Evolutionary conservation across 441 rosid species (phyloP), one percentile per base, ranked within the genome.

Genomic region (Gossypium trilobum): DNA sequence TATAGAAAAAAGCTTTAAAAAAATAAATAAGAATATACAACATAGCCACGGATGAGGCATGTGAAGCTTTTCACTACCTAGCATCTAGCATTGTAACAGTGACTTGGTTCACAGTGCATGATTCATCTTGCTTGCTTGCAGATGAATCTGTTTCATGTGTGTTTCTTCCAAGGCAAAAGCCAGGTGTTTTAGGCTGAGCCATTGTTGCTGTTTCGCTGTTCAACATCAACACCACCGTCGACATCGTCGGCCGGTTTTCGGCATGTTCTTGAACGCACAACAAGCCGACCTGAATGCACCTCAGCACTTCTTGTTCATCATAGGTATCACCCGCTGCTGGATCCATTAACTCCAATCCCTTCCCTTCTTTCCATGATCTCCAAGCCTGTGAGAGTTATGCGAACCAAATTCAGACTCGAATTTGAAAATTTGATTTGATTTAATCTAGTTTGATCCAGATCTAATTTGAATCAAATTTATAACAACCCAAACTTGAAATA

Each of bases 281-380:
- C 1, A 91, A 85, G 0, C 96, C 97, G 5, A 90, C 91, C 14
- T 92, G 89, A 46, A 88, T 78, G 79, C 96, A 93, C 81, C 93
- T 87, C 57, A 86, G 17, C 5, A 86, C 87, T 82, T 93, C 94
- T 50, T 75, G 57, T 29, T 66, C 66, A 0, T 77, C 54, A 68
- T 82, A 85, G 14, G 84, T 62, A 39, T 71, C 78, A 1, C 71
- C 80, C 11, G 76, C 66, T 27, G 81, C 64, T 2, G 82, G 5
- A 56, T 91, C 97, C 16, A 85, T 13, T 1, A 83, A 25, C 25
- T 86, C 95, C 77, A 82, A 6, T 14, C 79, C 87, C 10, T 84
- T 85, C 39, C 87, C 88, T 64, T 82, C 86, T 74, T 77, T 86
- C 94, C 98, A 93, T 19, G 81, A 25, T 80, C 83, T 86, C 92